phyloP scores from a whole-genome alignment of 768 basidiomycete genomes.

The Podaxis sp. region DNA sequence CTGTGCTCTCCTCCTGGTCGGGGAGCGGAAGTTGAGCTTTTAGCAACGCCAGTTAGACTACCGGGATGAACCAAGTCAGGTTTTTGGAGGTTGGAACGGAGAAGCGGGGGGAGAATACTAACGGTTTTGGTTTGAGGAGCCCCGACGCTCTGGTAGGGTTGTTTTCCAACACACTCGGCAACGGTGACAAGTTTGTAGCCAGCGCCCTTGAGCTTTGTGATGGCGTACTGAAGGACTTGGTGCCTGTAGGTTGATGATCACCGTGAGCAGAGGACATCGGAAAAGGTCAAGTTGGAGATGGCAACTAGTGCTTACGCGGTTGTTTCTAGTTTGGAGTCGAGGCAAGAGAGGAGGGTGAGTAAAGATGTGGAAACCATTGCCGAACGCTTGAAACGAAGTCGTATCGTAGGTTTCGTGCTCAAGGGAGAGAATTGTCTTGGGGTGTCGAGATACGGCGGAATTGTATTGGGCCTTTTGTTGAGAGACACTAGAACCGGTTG shows the following conservation, averaged over 20 bases:
- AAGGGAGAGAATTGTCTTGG: constrained; percentile 31
- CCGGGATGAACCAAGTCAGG: not conserved
- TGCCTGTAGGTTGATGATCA: constrained; percentile 16
- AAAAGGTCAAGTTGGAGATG: not conserved
- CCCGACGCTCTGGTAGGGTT: constrained; percentile 29
- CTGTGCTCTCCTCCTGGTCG: no score
- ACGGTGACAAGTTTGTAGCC: constrained; percentile 37
- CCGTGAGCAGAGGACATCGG: not conserved
- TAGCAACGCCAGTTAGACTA: constrained; percentile 27
- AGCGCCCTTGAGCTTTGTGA: constrained; percentile 29
- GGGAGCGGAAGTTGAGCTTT: not conserved
- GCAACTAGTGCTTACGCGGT: constrained; percentile 18
- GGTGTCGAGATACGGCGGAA: constrained; percentile 17
- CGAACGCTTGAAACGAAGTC: not conserved
- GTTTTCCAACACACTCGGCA: constrained; percentile 32
- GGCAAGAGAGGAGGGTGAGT: not conserved
- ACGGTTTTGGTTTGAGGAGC: constrained; percentile 24
- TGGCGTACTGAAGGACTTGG: constrained; percentile 32
- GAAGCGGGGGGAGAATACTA: constrained; percentile 12
- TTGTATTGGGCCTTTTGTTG: constrained; percentile 17
- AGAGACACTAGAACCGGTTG: constrained; percentile 8
- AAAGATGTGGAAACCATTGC: not conserved
- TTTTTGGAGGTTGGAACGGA: not conserved
- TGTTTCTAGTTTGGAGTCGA: constrained; percentile 17
- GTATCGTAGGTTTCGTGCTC: constrained; percentile 33